These are phyloP conservation scores for Gomphus bonarii DNA, from an alignment of 1,284 basidiomycete species.

Conservation along the genomic window DNA sequence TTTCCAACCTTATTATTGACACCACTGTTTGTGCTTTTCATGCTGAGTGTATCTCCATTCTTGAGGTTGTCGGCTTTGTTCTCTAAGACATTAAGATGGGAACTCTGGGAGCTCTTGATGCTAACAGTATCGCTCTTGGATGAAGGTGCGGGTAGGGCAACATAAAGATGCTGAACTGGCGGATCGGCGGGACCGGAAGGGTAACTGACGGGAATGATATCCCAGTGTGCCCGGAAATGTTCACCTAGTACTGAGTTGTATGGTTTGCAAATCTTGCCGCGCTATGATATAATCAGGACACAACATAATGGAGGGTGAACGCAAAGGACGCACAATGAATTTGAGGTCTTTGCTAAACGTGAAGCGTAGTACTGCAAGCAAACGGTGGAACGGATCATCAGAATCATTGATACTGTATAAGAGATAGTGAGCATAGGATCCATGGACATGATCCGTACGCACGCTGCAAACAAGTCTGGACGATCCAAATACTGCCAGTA, in stretches of 20 bases:
- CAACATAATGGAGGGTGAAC: background rate
- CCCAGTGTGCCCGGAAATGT: slow-evolving; percentile 86
- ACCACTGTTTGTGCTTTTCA: slow-evolving; percentile 35
- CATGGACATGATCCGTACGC: slow-evolving; percentile 21
- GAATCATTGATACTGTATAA: slow-evolving; percentile 75
- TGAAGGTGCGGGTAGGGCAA: slow-evolving; percentile 24
- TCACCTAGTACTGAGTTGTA: slow-evolving; percentile 93
- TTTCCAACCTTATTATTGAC: slow-evolving; percentile 47
- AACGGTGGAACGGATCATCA: slow-evolving; percentile 82
- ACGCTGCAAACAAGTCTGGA: slow-evolving; percentile 89
- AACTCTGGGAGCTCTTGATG: slow-evolving; percentile 19
- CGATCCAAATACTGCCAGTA: slow-evolving; percentile 94
- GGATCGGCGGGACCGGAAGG: slow-evolving; percentile 36
- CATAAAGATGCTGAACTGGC: slow-evolving; percentile 37
- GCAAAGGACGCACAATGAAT: slow-evolving; percentile 58
- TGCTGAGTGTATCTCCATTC: slow-evolving; percentile 41
- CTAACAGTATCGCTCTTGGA: slow-evolving; percentile 14
- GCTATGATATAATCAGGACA: slow-evolving; percentile 29
- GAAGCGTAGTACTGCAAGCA: slow-evolving; percentile 86
- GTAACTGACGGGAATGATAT: slow-evolving; percentile 53
- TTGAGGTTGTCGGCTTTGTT: slow-evolving; percentile 8
- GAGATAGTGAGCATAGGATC: background rate
- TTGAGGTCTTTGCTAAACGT: slow-evolving; percentile 93
- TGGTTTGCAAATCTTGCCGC: slow-evolving; percentile 88
- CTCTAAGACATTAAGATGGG: slow-evolving; percentile 18